Percentiles rank a stretch among this genome's conserved stretches.
Conservation (phyloP, 352 stramenopile species). For the Phytophthora colocasiae region DNA sequence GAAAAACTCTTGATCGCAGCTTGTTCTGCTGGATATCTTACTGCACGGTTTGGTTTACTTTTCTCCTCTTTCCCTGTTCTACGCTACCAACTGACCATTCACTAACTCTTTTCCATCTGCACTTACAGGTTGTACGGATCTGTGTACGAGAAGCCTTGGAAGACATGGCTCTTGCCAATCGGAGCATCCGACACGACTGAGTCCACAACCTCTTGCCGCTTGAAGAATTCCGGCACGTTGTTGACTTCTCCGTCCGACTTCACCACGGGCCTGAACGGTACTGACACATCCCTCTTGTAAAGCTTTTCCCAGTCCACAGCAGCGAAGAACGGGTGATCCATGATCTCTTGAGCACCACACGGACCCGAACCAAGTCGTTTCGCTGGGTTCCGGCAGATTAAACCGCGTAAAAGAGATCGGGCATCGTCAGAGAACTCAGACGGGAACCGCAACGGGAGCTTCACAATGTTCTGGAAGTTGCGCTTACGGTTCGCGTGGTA, state of each 20-base stretch:
- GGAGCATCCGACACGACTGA: conserved; percentile 65
- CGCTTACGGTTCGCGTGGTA: conserved; percentile 80
- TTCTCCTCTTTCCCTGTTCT: conserved; percentile 18
- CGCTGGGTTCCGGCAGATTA: conserved; percentile 79
- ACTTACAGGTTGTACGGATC: conserved; percentile 69
- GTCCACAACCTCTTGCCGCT: conserved; percentile 79
- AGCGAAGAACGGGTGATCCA: conserved; percentile 87
- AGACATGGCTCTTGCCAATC: conserved; percentile 74
- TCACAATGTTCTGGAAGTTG: conserved; percentile 91
- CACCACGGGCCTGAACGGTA: conserved; percentile 74
- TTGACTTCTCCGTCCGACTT: conserved; percentile 76
- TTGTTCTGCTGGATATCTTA: conserved; percentile 42
- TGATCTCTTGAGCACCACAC: conserved; percentile 77
- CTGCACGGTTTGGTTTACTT: conserved; percentile 24
- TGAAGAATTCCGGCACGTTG: conserved; percentile 87
- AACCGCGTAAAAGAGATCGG: conserved; percentile 68
- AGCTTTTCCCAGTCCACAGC: conserved; percentile 81
- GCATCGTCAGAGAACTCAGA: conserved; percentile 82
- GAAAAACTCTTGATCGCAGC: conserved; percentile 11
- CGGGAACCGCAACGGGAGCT: conserved; percentile 75
- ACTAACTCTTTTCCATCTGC: conserved; percentile 16
- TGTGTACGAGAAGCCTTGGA: conserved; percentile 82
- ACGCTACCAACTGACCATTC: conserved; percentile 27
- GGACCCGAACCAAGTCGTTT: conserved; percentile 79
- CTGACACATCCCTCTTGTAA: conserved; percentile 72